phyloP scores from a whole-genome alignment of 2,329 filamentous ascomycete genomes.

The Pseudocercospora macadamiae region DNA sequence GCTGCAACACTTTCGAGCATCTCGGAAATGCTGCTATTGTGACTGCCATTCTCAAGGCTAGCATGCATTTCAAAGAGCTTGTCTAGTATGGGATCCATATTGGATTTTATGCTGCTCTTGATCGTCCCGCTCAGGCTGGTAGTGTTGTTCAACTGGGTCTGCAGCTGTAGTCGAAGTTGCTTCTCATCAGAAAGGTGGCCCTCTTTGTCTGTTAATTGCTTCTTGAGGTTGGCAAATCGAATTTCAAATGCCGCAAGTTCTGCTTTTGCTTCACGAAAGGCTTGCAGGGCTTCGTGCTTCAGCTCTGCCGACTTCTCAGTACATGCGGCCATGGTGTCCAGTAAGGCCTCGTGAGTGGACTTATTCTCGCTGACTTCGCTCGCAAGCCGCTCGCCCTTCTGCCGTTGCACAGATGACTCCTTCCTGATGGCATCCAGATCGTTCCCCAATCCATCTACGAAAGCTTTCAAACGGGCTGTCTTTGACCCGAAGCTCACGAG shows the following conservation, averaged over 20 bases:
- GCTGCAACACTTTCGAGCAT: constrained; percentile 24
- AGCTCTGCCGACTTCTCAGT: constrained; percentile 21
- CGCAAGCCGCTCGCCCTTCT: constrained; percentile 17
- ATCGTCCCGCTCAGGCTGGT: constrained; percentile 14
- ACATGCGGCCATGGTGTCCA: constrained; percentile 17
- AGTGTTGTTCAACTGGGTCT: constrained; percentile 23
- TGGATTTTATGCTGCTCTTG: constrained; percentile 18
- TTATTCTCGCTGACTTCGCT: constrained; percentile 15
- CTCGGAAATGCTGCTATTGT: constrained; percentile 12
- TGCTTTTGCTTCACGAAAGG: constrained; percentile 20
- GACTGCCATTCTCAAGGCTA: constrained; percentile 12
- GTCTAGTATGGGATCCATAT: constrained; percentile 24
- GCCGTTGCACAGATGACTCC: constrained; percentile 14
- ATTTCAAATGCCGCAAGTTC: constrained; percentile 20
- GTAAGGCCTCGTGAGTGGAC: constrained; percentile 14
- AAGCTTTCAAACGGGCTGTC: constrained; percentile 26
- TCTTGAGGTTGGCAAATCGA: constrained; percentile 25
- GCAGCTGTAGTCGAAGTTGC: constrained; percentile 26
- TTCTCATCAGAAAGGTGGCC: constrained; percentile 31
- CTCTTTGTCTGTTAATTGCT: constrained; percentile 26
- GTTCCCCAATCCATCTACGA: constrained; percentile 29
- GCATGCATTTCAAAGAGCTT: constrained; percentile 31
- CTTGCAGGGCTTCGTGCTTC: constrained; percentile 24
- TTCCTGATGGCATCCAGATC: constrained; percentile 27
- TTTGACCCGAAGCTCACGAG: constrained; percentile 18